These are phyloP conservation scores for Aureobasidium sp. DNA, from an alignment of 2,329 filamentous ascomycete species.

Conservation along the genomic window DNA sequence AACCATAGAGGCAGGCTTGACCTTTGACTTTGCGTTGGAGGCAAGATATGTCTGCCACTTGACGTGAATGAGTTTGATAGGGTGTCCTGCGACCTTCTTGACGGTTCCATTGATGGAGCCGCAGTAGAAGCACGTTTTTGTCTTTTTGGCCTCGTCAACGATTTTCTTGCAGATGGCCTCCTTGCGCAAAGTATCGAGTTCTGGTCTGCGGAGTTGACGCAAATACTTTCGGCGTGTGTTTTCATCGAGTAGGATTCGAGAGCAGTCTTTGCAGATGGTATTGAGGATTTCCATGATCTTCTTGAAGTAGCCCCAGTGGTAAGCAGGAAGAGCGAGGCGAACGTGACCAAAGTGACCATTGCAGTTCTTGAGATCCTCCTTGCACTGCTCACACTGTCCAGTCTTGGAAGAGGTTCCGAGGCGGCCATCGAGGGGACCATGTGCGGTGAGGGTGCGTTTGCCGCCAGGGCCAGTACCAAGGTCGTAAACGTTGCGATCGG, in stretches of 20 bases:
- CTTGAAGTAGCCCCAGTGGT: constrained; percentile 93
- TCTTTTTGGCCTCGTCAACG: constrained; percentile 83
- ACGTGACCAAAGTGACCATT: constrained; percentile 96
- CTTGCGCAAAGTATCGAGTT: constrained; percentile 79
- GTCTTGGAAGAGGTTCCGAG: constrained; percentile 85
- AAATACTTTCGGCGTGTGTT: constrained; percentile 69
- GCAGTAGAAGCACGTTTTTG: constrained; percentile 74
- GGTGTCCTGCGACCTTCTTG: constrained; percentile 70
- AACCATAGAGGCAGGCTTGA: constrained; percentile 71
- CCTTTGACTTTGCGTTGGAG: constrained; percentile 79
- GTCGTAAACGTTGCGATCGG: constrained; percentile 90
- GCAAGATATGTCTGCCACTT: constrained; percentile 84
- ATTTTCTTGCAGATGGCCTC: constrained; percentile 82
- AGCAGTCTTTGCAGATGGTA: constrained; percentile 92
- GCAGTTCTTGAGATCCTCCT: constrained; percentile 72
- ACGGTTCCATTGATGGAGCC: constrained; percentile 81
- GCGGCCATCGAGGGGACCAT: constrained; percentile 82
- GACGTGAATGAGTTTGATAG: constrained; percentile 92
- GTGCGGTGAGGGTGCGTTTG: constrained; percentile 64
- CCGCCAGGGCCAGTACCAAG: constrained; percentile 48
- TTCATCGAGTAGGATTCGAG: constrained; percentile 74
- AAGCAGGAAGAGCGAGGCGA: constrained; percentile 80
- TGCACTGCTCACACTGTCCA: constrained; percentile 74
- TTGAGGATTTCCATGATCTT: constrained; percentile 88
- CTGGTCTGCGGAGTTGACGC: constrained; percentile 71